Base-by-base conservation (phyloP, 192 early-diverging fungal species). In the Linnemannia hyalina region DNA sequence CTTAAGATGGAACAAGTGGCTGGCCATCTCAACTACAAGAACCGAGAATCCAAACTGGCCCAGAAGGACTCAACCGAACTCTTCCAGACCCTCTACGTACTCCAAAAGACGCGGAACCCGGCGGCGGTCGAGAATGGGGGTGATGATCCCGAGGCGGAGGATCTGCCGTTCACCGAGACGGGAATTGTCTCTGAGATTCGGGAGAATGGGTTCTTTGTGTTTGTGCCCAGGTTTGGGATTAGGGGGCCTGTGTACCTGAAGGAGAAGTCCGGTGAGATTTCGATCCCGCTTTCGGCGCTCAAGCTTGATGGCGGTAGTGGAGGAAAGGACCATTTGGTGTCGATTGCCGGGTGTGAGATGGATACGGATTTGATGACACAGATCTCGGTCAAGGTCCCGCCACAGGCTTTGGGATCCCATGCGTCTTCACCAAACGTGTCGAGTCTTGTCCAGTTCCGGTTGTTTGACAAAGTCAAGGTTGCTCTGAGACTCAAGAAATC, bases 1-100 rank as follows among this genome's bases (percentile, higher is more conserved):
- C 57, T 76, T 54, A 89, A 90, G 69, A 52, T 89, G 73, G 77
- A 73, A 40, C 87, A 83, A 52, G 89, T 86, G 6, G 92, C 92
- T 36, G 81, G 65, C 5, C 90, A 91, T 72, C 90, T 96, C n/a
- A 96, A 96, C 71, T 89, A 91, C 78, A 93, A 93, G 74, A 95
- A 92, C 29, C 81, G 94, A 47, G 93, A 93, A 82, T 92, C 94
- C 13, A 96, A 96, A 85, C 68, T 94, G n/a, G 95, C 95, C 20
- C 95, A 95, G 82, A 90, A 91, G 81, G 95, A 96, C 78, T 95
- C 95, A 16, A 92, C 94, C 0, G 95, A 96, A 72, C 85, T 96
- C n/a, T 96, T 96, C 89, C 95, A 96, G 89, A 92, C 91, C 23
- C 90, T 95, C 4, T 95, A 92, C 70, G 88, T 95, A 13, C 70